A percentile compares a stretch with the other conserved stretches of the same genome.
Conservation (phyloP, 179 eudicot species). For the Carnegiea gigantea region DNA sequence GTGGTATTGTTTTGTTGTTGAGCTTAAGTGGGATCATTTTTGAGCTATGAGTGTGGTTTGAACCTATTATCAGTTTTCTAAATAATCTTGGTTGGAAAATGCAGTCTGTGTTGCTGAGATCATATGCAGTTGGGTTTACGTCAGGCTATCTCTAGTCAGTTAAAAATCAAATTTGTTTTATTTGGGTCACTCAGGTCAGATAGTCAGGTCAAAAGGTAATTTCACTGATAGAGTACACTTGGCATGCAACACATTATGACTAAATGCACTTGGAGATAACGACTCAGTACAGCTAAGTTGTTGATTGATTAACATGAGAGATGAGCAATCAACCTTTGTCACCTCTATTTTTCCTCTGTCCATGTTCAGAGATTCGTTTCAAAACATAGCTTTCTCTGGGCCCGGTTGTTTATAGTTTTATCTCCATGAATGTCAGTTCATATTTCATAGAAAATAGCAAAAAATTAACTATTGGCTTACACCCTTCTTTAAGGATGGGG, state of each 20-base stretch:
- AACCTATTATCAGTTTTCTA: too few relatives aligned
- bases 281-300: neutral
- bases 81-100: neutral
- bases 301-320: neutral
- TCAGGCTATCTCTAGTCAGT: neutral
- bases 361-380: neutral
- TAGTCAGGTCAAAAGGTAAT: neutral
- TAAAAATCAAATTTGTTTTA: too few relatives aligned
- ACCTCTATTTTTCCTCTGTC: neutral
- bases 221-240: neutral
- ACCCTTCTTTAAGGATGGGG: conserved; percentile 39
- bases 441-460: neutral
- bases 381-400: neutral
- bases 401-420: neutral
- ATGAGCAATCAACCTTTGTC: neutral
- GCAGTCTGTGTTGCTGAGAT: neutral
- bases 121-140: neutral
- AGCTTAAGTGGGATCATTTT: neutral
- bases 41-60: neutral
- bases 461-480: neutral
- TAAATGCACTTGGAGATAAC: neutral
- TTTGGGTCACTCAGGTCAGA: neutral
- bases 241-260: neutral
- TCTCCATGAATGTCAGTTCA: neutral
- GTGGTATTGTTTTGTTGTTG: too few relatives aligned